Base-by-base conservation (phyloP, 495 filamentous ascomycete genomes). In the Entonaema liquescens region DNA sequence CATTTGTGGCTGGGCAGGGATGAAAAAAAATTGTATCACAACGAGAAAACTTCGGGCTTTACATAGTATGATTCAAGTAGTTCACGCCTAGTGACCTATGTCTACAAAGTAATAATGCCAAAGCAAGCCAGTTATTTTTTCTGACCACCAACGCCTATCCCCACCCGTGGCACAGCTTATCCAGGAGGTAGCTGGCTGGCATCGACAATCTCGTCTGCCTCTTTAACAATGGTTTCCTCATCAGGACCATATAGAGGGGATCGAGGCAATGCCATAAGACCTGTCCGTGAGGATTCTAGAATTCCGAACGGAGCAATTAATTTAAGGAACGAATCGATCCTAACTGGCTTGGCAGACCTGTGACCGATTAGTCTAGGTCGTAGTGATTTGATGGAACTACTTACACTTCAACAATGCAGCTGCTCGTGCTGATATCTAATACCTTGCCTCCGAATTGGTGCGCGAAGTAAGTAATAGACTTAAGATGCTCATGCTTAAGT, bases 391-490 rank as follows among this genome's bases (percentile, higher is more conserved):
- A 57, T 21, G 33, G 38, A 13, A 35, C 38, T 57, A 89, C 92
- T 86, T 87, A 95, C 93, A 99, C 79, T 79, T 99, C 95, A 69
- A 99, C 93, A 81, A 98, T 98, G 82, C 95, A 98, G 83, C 95
- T 98, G 78, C 93, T 97, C 69, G 90, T 97, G 82, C 93, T 97
- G 71, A 99, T 98, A 83, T 99, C 95, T 79, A 98, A 80, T 21
- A 99, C 91, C 81, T 99, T 99, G 50, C 95, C 95, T 25, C 93
- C 94, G 79, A 99, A 99, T 77, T 99, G 95, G 83, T 98, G 95
- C 15, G 95, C 90, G 78, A 99, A 87, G 79, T 96, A 92, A 53
- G 94, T 98, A 76, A 99, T 95, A 31, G 89, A 92, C 83, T 92
- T 91, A 59, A 99, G 82, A 84, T 99, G 95, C 84, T 99, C 92